Percentiles rank a stretch among this genome's conserved stretches.
phyloP scores from a whole-genome alignment of 768 basidiomycete species.

The Amanita pseudoporphyria region DNA sequence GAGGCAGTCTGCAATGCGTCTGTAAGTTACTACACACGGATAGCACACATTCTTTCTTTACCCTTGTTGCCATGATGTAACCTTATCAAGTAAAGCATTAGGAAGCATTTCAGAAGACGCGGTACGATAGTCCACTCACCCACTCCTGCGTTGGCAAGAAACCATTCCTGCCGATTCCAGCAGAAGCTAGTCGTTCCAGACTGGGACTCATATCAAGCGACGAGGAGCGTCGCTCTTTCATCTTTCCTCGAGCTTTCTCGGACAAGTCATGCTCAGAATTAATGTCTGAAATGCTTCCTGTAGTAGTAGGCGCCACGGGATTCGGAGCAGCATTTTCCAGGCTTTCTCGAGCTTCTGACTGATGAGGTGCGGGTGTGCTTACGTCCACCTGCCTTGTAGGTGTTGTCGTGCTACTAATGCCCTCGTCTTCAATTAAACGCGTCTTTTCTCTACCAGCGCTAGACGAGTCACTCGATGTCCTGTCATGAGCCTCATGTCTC shows the following conservation, averaged over 20 bases:
- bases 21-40: slow-evolving; percentile 6
- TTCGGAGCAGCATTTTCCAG: background rate
- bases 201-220: slow-evolving; percentile 41
- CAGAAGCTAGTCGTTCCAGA: slow-evolving; percentile 55
- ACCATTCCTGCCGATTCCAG: slow-evolving; percentile 76
- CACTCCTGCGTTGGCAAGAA: slow-evolving; percentile 97
- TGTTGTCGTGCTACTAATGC: slow-evolving; percentile 11
- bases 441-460: slow-evolving; percentile 56
- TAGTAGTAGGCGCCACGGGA: background rate
- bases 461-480: slow-evolving; percentile 23
- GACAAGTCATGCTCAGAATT: slow-evolving; percentile 27
- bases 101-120: background rate
- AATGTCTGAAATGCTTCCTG: background rate
- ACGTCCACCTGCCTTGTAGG: slow-evolving; percentile 14
- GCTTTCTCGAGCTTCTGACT: background rate
- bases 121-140: slow-evolving; percentile 38
- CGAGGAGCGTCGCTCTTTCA: slow-evolving; percentile 63
- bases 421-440: slow-evolving; percentile 49
- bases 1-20: slow-evolving; percentile 52
- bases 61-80: slow-evolving; percentile 97
- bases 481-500: slow-evolving; percentile 31
- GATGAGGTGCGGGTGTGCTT: slow-evolving; percentile 9
- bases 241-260: slow-evolving; percentile 91
- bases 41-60: slow-evolving; percentile 21
- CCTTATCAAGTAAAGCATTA: slow-evolving; percentile 28